Evolutionary conservation across 2,329 filamentous ascomycete species (phyloP), one percentile per base, ranked within the genome.

Genomic region (Colletotrichum destructivum): DNA sequence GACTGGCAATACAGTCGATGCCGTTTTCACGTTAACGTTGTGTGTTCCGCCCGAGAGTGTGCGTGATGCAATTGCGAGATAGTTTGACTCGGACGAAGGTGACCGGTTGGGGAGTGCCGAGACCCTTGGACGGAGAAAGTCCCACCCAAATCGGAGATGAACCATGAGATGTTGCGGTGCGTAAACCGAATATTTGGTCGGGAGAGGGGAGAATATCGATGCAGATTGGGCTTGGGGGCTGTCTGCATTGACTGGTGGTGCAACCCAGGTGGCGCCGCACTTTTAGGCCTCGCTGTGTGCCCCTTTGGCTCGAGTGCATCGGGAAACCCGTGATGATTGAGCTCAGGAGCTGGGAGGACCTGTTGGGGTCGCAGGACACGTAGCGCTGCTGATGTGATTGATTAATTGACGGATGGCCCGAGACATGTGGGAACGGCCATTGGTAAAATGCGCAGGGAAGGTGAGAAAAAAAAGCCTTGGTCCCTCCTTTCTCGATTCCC

Each of bases 401-500:
- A 69, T 40, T 40, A 40, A 51, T 72, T 55, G 46, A 69, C 35
- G 38, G 42, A 31, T 46, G 68, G 15, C 56, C 56, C 9, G 44
- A 63, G 64, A 35, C 65, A 57, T 64, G 69, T 56, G 69, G 59
- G 59, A 69, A 60, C 59, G 54, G 60, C 54, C 55, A 60, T 35
- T 52, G 62, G 62, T 9, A 55, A 66, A 54, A 55, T 52, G 61
- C 42, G 60, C 38, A 23, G n/a, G 46, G 8, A 8, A 23, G 16
- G 52, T 11, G 52, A 18, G 35, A 18, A 21, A 52, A 31, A 68
- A 71, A 69, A 60, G 66, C 65, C 69, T 60, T 69, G 59, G 69
- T 72, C 59, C 65, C 69, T 57, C 66, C 65, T 55, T 44, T 69
- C 40, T 18, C 59, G 60, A 64, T 64, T 56, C 65, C 69, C 69